Base-by-base conservation (phyloP, 805 yeast genomes). In the Ascoidea asiatica region DNA sequence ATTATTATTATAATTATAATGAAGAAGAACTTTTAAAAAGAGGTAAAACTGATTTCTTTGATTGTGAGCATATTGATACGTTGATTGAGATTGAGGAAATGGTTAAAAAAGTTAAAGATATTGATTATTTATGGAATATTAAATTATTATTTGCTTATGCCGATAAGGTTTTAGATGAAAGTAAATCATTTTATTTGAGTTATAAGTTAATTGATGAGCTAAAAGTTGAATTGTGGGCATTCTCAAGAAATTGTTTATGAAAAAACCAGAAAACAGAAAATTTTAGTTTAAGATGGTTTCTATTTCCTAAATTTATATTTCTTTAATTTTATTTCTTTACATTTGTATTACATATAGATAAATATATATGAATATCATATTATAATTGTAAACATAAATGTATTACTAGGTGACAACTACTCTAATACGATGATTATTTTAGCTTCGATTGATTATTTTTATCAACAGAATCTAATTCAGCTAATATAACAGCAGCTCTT, bases 401-500 rank as follows among this genome's bases (percentile, higher is more conserved):
- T n/a, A n/a, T n/a, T n/a, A n/a, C n/a, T n/a, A n/a, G n/a, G n/a
- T n/a, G n/a, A n/a, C n/a, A n/a, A n/a, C n/a, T n/a, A n/a, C n/a
- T n/a, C n/a, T n/a, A n/a, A n/a, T n/a, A n/a, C n/a, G n/a, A n/a
- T n/a, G n/a, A n/a, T n/a, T n/a, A n/a, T n/a, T n/a, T n/a, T n/a
- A n/a, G n/a, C n/a, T n/a, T n/a, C n/a, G n/a, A n/a, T n/a, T n/a
- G n/a, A 51, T 46, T 43, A 48, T 61, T 65, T 44, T 69, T 70
- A 13, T 69, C 77, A 44, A 67, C 71, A 13, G 82, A 84, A 59
- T 92, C 98, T 46, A 74, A 57, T 48, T 72, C 75, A 8, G 97
- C 97, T 56, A 92, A 72, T 44, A 76, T 70, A 36, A 81, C 61
- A 11, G 95, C 87, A 11, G 98, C 99, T 54, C 83, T 79, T 46